A percentile compares a stretch with the other conserved stretches of the same genome.
Conservation (phyloP, 2,329 filamentous ascomycete species). For the Bimuria novae-zelandiae region DNA sequence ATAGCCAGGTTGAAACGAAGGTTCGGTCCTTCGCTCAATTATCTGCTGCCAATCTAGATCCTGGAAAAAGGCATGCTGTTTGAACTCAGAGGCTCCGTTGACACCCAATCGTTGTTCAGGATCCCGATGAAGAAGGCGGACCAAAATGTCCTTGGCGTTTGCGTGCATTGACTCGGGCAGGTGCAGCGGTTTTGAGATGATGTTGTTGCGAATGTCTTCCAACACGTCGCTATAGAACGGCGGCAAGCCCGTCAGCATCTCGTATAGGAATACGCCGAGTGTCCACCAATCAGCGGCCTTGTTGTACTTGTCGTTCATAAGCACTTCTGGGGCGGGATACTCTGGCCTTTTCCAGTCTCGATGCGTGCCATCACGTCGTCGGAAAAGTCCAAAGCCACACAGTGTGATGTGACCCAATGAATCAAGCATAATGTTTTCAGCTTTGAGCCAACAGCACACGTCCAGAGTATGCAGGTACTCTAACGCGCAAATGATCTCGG, state of each 20-base stretch:
- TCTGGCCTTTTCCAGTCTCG: constrained; percentile 52
- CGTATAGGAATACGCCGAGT: constrained; percentile 90
- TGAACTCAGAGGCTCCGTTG: constrained; percentile 88
- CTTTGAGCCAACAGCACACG: not conserved
- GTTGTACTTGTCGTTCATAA: constrained; percentile 89
- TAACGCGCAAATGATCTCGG: constrained; percentile 1
- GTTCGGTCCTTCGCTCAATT: constrained; percentile 83
- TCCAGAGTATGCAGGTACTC: constrained; percentile 1
- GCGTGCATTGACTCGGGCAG: constrained; percentile 63
- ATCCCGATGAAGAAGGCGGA: constrained; percentile 89
- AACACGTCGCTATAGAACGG: constrained; percentile 98
- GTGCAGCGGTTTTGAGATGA: constrained; percentile 90
- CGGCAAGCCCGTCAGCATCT: constrained; percentile 99
- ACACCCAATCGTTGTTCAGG: constrained; percentile 90
- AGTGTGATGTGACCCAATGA: not conserved
- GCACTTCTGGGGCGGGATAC: constrained; percentile 92
- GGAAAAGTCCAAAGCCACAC: not conserved
- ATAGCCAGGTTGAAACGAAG: constrained; percentile 79
- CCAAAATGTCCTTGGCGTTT: constrained; percentile 74
- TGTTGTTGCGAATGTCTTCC: constrained; percentile 99
- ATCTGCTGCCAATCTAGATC: constrained; percentile 90
- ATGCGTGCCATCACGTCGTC: not conserved
- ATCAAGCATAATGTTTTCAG: constrained; percentile 1
- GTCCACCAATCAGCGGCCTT: constrained; percentile 91
- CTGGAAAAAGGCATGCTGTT: constrained; percentile 86